Base-by-base conservation (phyloP, 1,284 basidiomycete species). In the Neotropicomus parvogracilis region DNA sequence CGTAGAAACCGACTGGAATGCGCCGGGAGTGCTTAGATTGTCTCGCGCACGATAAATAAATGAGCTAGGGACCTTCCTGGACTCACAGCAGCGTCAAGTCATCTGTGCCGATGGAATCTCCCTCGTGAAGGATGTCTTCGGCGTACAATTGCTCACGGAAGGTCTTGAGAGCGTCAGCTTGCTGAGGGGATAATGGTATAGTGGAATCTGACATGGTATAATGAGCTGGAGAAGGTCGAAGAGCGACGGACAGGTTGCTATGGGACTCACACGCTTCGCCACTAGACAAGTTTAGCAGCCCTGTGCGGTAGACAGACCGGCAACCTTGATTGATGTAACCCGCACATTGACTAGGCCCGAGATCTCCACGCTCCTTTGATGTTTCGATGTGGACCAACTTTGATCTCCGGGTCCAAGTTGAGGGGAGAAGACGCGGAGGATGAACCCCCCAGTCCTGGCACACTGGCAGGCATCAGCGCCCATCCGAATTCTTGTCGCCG, bases 21-120 rank as follows among this genome's bases (percentile, higher is more conserved):
- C 12, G 43, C 36, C 31, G 38, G n/a, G 7, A 49, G 7, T 28
- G 11, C 44, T 56, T 24, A 54, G 31, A 26, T 29, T 41, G 17
- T 16, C 34, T 43, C 24, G 42, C 7, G 10, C 20, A 44, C 26
- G 34, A 20, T 19, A 24, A 14, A 40, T 6, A 20, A 4, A 16
- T 3, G 24, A 36, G 6, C 16, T 8, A 7, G 28, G 19, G n/a
- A 26, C 16, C 24, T 26, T 24, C 8, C 13, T 36, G 19, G 29
- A 57, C 77, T 56, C 46, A 83, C 84, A 80, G 60, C 11, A 86
- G 62, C 7, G 81, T 84, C 46, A 72, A 67, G 54, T 86, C 81
- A 57, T 85, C 80, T 3, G 80, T 80, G 6, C 81, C 82, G 34
- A 86, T 75, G n/a, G 74, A 74, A 57, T 85, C 80, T 0, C 77